A percentile compares a stretch with the other conserved stretches of the same genome.
Evolutionary conservation across 1,284 basidiomycete species (phyloP).

Genomic region (Ceratorhiza oryzae-sativae): DNA sequence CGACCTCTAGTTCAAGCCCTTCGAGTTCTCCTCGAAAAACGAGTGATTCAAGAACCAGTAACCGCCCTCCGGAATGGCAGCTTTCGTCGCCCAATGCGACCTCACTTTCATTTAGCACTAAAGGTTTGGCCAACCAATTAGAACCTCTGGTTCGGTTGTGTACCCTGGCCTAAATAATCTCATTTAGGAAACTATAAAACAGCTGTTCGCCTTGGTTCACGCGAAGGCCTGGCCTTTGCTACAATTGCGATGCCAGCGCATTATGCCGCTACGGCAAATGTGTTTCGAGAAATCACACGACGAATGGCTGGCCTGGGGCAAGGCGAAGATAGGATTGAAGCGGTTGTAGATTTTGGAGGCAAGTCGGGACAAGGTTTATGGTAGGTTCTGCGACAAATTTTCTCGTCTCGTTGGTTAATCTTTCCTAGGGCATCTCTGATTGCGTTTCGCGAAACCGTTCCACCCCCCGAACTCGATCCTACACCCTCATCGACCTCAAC

Average conservation of each 20-base stretch:
- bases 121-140: constrained; percentile 59
- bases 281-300: constrained; percentile 51
- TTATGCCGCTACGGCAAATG: constrained; percentile 53
- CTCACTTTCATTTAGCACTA: constrained; percentile 38
- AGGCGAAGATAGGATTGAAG: constrained; percentile 39
- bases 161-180: constrained; percentile 53
- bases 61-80: constrained; percentile 51
- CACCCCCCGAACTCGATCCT: constrained; percentile 56
- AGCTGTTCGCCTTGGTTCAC: constrained; percentile 36
- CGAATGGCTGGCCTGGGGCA: constrained; percentile 46
- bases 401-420: constrained; percentile 32
- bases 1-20: constrained; percentile 37
- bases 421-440: constrained; percentile 42
- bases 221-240: constrained; percentile 51
- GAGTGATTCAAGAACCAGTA: constrained; percentile 3
- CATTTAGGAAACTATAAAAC: constrained; percentile 59
- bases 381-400: constrained; percentile 47
- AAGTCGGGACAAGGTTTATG: constrained; percentile 54
- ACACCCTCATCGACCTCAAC: constrained; percentile 62
- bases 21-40: constrained; percentile 12
- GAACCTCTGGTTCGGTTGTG: not conserved
- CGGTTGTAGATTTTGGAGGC: constrained; percentile 52
- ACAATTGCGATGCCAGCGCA: constrained; percentile 55
- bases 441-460: constrained; percentile 50
- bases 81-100: constrained; percentile 45